These are phyloP conservation scores for Alternaria gansuensis DNA, from an alignment of 2,329 filamentous ascomycete species.

Conservation along the genomic window DNA sequence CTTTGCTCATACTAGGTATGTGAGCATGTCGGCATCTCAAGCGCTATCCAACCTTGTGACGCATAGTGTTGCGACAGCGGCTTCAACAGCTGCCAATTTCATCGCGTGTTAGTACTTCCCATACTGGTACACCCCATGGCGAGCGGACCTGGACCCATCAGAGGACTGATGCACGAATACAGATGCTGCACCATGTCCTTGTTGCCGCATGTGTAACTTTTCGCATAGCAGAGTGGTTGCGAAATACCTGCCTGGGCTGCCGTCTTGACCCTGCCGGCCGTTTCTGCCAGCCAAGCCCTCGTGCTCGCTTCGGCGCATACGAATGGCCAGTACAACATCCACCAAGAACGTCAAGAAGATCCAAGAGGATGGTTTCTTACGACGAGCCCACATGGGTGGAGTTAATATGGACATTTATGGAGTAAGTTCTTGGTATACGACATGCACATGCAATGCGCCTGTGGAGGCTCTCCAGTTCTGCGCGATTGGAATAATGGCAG, in stretches of 20 bases:
- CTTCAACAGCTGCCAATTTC: constrained; percentile 57
- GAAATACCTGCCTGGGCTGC: constrained; percentile 69
- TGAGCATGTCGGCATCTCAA: constrained; percentile 47
- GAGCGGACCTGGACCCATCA: constrained; percentile 15
- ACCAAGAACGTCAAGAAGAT: constrained; percentile 9
- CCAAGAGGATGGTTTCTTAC: constrained; percentile 22
- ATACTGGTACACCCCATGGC: background rate
- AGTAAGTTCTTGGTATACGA: background rate
- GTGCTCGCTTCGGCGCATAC: constrained; percentile 67
- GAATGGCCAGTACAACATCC: constrained; percentile 59
- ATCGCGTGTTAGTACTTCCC: constrained; percentile 57
- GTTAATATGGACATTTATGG: constrained; percentile 75
- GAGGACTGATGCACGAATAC: constrained; percentile 52
- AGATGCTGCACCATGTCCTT: constrained; percentile 64
- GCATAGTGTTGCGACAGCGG: constrained; percentile 20
- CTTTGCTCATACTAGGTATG: constrained; percentile 43
- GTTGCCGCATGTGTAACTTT: constrained; percentile 68
- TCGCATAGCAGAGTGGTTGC: constrained; percentile 69
- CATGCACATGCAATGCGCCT: background rate
- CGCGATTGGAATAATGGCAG: constrained; percentile 70
- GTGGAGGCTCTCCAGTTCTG: constrained; percentile 69
- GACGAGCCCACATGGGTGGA: constrained; percentile 57
- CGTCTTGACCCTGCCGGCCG: constrained; percentile 66
- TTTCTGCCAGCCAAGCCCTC: constrained; percentile 71
- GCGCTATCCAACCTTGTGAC: constrained; percentile 33